Conservation (phyloP, 257 asterid genomes). For the Asclepias syriaca region DNA sequence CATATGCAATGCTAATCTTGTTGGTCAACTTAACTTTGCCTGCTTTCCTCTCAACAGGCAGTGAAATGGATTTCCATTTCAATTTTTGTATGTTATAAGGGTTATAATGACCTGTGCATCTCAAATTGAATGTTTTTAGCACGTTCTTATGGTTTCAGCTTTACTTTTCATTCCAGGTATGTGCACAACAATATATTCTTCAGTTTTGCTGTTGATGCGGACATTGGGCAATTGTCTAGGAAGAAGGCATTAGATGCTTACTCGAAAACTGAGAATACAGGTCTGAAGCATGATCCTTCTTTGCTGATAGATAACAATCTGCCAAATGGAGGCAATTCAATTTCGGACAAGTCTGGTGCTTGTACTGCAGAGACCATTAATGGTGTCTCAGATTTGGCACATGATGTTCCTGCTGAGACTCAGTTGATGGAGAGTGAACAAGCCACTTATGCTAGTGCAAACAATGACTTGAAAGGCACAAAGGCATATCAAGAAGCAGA, state of each 20-base stretch:
- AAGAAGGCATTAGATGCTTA: conserved; percentile 46
- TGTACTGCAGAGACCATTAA: conserved; percentile 29
- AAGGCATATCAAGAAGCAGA: conserved; percentile 98
- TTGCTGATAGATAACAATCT: conserved; percentile 32
- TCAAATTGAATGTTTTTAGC: background rate
- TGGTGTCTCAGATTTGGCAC: conserved; percentile 31
- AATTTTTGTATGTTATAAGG: background rate
- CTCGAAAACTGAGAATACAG: conserved; percentile 37
- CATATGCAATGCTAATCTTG: background rate
- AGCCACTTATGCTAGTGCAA: conserved; percentile 96
- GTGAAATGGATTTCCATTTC: background rate
- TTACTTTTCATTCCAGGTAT: conserved; percentile 50
- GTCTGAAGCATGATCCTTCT: conserved; percentile 26
- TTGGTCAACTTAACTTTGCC: background rate
- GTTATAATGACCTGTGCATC: background rate
- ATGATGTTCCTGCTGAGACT: conserved; percentile 51
- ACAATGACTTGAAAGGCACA: conserved; percentile 95
- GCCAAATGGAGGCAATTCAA: conserved; percentile 28
- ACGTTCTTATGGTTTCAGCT: conserved; percentile 12
- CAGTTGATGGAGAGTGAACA: conserved; percentile 95
- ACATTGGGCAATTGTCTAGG: conserved; percentile 57
- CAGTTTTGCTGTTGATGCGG: conserved; percentile 91
- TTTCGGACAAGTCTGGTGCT: conserved; percentile 33
- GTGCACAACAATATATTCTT: conserved; percentile 97
- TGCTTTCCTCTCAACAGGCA: background rate